Evolutionary conservation across 768 basidiomycete species (phyloP), one percentile per base, ranked within the genome.

Genomic region (Trametes cingulata): DNA sequence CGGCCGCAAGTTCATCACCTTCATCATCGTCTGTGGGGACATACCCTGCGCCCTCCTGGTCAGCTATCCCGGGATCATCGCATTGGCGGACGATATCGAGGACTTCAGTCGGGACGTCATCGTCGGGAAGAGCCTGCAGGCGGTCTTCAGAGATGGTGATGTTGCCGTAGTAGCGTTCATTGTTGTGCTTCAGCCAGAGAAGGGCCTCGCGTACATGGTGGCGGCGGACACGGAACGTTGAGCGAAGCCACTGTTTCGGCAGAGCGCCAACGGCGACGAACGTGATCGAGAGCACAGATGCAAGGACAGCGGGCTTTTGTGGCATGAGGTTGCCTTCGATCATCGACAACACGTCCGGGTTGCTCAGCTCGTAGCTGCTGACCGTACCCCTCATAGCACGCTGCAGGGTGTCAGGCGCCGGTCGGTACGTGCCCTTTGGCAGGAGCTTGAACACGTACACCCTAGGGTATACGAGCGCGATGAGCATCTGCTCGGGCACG

Each of bases 371-470:
- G 54, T 70, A 79, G 0, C 65, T 71, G 3, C 60, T 69, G 0
- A 80, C 73, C 45, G 68, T 79, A 1, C 79, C 78, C 17, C 61
- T 51, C 69, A 80, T 70, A 0, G 65, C 76, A 0, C 55, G 25
- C 25, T 62, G 61, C 35, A 62, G 22, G 7, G 49, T 57, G 2
- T 39, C 41, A 19, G n/a, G n/a, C 3, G 25, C 41, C 15, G 49
- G 37, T 1, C 35, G 46, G 49, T 66, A 64, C 0, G 45, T 25
- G 3, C 24, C 39, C 50, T 62, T 70, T 0, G 77, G 77, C 56
- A 60, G 73, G 1, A 80, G 59, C 52, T 80, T 78, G 69, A 75
- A 68, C 0, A 75, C 65, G 51, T 67, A 77, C 0, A 72, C 71
- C 0, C 65, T 59, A 0, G 76, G 74, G 60, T 73, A 78, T 0